Base-by-base conservation (phyloP, 495 filamentous ascomycete species). In the Parathielavia appendiculata region DNA sequence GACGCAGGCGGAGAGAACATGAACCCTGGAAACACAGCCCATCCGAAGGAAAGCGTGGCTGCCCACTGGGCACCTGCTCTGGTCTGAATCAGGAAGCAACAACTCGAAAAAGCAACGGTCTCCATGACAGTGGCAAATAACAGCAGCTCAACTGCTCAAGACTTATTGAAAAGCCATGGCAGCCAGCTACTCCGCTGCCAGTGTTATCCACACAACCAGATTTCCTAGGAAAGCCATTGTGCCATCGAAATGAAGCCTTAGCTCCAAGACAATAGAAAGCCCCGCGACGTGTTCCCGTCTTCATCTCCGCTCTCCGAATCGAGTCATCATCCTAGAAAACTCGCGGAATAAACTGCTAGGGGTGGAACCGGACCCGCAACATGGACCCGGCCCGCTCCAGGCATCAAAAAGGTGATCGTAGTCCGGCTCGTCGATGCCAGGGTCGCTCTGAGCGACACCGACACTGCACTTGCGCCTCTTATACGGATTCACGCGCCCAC, bases 81-180 rank as follows among this genome's bases (percentile, higher is more conserved):
- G 19, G 47, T 30, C 30, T 4, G 32, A 48, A 57, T 20, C 30
- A 34, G 17, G 49, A 53, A 22, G 32, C 26, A 54, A 49, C 19
- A 59, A 30, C 26, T 30, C 6, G 26, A 30, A 45, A 49, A 12
- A 26, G 5, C 12, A 23, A 34, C 14, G 10, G 4, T 6, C 26
- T n/a, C 22, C 26, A 3, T 26, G 26, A 26, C 14, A 36, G 16
- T 2, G 22, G 11, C 11, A 14, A 52, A 6, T 35, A 39, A 14
- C 26, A 12, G 40, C 12, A 46, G 16, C 40, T 19, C 10, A 26
- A 34, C 3, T 22, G 54, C 54, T 10, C 23, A 36, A n/a, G 55
- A 57, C 38, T 56, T 51, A 51, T 60, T 32, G 41, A 40, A 22
- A 60, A 60, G 44, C 8, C 44, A 35, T 26, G 35, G 51, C 49